These are phyloP conservation scores for Teratosphaeria viscida DNA, from an alignment of 2,329 filamentous ascomycete genomes.

Conservation along the genomic window DNA sequence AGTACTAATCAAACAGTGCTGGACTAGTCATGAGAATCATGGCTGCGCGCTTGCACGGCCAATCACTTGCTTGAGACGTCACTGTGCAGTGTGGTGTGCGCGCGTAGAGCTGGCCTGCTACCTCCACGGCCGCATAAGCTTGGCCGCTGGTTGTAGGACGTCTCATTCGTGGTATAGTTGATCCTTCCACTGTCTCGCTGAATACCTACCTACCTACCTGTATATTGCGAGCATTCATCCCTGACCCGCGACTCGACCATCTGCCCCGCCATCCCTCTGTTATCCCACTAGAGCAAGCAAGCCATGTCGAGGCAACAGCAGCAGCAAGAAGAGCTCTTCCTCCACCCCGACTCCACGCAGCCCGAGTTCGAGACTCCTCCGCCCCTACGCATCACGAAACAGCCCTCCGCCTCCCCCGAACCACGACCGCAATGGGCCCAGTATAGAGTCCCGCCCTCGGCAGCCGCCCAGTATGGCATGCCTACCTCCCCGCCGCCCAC, in stretches of 20 bases:
- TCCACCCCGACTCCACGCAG: slow-evolving; percentile 4
- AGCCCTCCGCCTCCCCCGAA: slow-evolving; percentile 9
- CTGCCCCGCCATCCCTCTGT: neutral
- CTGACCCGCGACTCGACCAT: neutral
- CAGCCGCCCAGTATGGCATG: slow-evolving; percentile 14
- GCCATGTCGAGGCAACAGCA: neutral
- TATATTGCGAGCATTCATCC: neutral
- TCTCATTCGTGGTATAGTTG: neutral
- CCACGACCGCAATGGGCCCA: slow-evolving; percentile 25
- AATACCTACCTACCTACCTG: neutral
- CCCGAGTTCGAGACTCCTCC: slow-evolving; percentile 16
- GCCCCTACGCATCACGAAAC: slow-evolving; percentile 24
- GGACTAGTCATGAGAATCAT: neutral
- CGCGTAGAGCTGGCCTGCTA: neutral
- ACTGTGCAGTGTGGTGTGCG: neutral
- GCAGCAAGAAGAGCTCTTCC: slow-evolving; percentile 9
- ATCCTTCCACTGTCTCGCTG: neutral
- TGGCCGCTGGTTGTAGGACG: neutral
- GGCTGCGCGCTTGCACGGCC: neutral
- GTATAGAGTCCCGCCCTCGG: slow-evolving; percentile 20
- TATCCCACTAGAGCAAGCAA: too few species aligned
- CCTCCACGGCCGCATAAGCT: neutral
- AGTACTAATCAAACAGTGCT: neutral
- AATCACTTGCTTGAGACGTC: neutral
- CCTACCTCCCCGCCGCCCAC: slow-evolving; percentile 23